Conservation (phyloP, 2,329 filamentous ascomycete species). For the Alternaria novae-zelandiae region DNA sequence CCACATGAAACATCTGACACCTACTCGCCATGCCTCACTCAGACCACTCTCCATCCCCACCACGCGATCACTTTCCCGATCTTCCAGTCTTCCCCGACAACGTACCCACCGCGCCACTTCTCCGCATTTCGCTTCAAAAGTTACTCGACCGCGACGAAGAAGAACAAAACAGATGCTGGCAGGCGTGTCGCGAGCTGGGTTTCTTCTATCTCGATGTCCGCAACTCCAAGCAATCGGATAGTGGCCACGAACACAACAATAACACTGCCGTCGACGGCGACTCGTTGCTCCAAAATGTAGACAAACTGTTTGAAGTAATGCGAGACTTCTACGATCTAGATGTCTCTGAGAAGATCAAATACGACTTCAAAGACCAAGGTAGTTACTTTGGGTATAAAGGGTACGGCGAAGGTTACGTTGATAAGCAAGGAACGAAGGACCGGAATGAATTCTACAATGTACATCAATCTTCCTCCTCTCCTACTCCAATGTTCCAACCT, state of each 20-base stretch:
- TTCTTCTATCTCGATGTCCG: constrained; percentile 65
- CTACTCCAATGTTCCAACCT: neutral
- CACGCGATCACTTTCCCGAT: constrained; percentile 27
- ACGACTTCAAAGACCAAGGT: constrained; percentile 58
- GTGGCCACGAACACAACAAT: no score
- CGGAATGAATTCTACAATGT: constrained; percentile 64
- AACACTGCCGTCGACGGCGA: constrained; percentile 47
- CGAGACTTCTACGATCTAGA: constrained; percentile 57
- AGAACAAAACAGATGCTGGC: constrained; percentile 49
- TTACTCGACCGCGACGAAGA: constrained; percentile 43
- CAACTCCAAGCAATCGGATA: no score
- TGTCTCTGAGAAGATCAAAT: constrained; percentile 60
- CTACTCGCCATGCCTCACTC: constrained; percentile 29
- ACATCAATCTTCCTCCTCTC: constrained; percentile 6
- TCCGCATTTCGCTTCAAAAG: constrained; percentile 51
- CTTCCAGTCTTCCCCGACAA: constrained; percentile 53
- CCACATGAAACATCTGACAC: neutral
- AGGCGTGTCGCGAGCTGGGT: constrained; percentile 57
- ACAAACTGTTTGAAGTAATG: constrained; percentile 56
- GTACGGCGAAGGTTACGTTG: constrained; percentile 55
- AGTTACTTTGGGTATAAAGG: constrained; percentile 61
- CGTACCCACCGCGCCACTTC: constrained; percentile 50
- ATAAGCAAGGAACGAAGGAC: constrained; percentile 57
- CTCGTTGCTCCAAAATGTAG: constrained; percentile 52
- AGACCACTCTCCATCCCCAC: constrained; percentile 21